These are phyloP conservation scores for Ceratobasidium sp. DNA, from an alignment of 1,284 basidiomycete genomes.

Conservation along the genomic window DNA sequence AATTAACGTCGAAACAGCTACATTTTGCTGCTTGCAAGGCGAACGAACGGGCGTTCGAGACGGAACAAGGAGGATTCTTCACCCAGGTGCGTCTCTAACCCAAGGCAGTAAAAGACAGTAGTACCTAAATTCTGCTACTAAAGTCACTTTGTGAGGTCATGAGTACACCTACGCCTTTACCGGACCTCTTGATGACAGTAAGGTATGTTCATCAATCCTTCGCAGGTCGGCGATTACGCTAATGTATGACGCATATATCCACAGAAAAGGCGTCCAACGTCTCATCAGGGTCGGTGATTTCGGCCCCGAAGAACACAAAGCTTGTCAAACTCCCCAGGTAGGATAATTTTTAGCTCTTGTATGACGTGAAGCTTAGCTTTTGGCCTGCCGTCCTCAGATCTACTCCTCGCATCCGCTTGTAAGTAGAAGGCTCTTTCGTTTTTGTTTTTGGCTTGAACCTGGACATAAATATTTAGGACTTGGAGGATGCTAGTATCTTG, in stretches of 20 bases:
- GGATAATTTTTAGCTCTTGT: neutral
- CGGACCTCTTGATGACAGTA: neutral
- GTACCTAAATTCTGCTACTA: neutral
- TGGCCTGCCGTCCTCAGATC: neutral
- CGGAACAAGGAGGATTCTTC: slow-evolving; percentile 25
- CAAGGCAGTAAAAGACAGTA: no score
- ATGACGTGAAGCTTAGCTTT: neutral
- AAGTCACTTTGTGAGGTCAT: slow-evolving; percentile 1
- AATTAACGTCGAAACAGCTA: neutral
- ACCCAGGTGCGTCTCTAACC: slow-evolving; percentile 15
- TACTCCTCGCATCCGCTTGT: slow-evolving; percentile 15
- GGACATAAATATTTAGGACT: neutral
- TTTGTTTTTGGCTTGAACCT: neutral
- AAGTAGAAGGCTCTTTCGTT: neutral
- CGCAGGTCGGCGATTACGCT: neutral
- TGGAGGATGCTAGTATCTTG: neutral
- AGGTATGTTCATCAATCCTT: neutral
- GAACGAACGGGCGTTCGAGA: slow-evolving; percentile 2
- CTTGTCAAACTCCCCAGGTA: slow-evolving; percentile 13
- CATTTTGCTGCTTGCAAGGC: slow-evolving; percentile 26
- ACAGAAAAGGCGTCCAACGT: neutral
- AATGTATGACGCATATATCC: neutral
- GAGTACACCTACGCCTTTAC: neutral
- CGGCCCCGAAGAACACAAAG: neutral
- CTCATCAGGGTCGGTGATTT: neutral